A percentile compares a stretch with the other conserved stretches of the same genome.
phyloP scores from a whole-genome alignment of 805 yeast genomes.

The Myxozyma nipponensis region DNA sequence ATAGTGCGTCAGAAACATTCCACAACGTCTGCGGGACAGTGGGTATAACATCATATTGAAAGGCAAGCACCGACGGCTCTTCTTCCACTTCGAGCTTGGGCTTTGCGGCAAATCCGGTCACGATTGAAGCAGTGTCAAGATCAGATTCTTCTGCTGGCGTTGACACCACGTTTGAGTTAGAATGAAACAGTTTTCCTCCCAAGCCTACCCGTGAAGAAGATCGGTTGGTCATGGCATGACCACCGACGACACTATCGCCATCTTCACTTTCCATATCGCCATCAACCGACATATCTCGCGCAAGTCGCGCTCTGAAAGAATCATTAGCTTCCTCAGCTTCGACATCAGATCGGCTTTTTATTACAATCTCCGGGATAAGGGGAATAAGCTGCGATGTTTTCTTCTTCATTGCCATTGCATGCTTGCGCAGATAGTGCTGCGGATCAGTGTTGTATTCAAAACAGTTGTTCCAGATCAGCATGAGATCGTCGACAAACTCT shows the following conservation, averaged over 20 bases:
- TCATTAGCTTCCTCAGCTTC: conserved; percentile 42
- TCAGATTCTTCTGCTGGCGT: not conserved
- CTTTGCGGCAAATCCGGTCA: not conserved
- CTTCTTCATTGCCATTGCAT: conserved; percentile 95
- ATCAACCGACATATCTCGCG: conserved; percentile 25
- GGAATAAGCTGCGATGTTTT: conserved; percentile 73
- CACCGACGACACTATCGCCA: conserved; percentile 11
- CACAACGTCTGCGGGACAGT: conserved; percentile 63
- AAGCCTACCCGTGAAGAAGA: conserved; percentile 4
- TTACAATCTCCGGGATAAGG: conserved; percentile 80
- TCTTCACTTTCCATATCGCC: conserved; percentile 23
- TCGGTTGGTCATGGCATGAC: conserved; percentile 1
- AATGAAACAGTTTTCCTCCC: conserved; percentile 3
- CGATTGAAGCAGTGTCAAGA: not conserved
- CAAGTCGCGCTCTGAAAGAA: conserved; percentile 26
- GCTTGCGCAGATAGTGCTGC: conserved; percentile 80
- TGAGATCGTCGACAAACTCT: conserved; percentile 90
- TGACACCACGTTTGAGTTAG: not conserved
- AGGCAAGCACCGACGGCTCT: conserved; percentile 17
- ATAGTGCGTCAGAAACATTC: conserved; percentile 10
- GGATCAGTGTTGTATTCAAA: conserved; percentile 92
- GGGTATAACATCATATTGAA: conserved; percentile 82
- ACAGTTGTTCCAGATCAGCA: conserved; percentile 95
- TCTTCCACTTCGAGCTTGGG: not conserved
- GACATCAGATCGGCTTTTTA: conserved; percentile 50